These are phyloP conservation scores for Platanthera guangdongensis DNA, from an alignment of 106 monocot species.

Conservation along the genomic window DNA sequence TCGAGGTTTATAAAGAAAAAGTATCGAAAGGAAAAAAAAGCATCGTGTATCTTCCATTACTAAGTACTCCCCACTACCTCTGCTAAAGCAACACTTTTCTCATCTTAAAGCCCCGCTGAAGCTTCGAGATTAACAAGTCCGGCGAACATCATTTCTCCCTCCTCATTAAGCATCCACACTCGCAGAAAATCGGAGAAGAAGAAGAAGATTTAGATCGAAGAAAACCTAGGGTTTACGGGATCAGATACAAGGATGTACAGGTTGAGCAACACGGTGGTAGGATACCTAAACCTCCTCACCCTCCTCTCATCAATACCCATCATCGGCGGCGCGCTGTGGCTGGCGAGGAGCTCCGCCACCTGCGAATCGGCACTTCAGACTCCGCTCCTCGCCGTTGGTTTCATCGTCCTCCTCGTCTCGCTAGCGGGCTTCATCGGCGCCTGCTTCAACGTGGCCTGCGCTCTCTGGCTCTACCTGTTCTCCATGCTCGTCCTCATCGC, in stretches of 20 bases:
- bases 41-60: no score
- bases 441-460: conserved; percentile 69
- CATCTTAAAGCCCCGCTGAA: no score
- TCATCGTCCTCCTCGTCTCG: conserved; percentile 82
- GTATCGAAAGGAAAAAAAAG: no score
- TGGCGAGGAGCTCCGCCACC: conserved; percentile 46
- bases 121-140: no score
- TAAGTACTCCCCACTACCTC: no score
- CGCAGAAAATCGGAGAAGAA: neutral
- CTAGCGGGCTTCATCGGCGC: conserved; percentile 79
- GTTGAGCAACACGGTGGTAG: conserved; percentile 80
- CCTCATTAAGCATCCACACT: neutral
- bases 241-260: conserved; percentile 22
- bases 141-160: no score
- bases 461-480: conserved; percentile 79
- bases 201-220: neutral
- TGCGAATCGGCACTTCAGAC: conserved; percentile 70
- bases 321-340: conserved; percentile 76
- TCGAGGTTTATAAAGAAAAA: no score
- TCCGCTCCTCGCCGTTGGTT: conserved; percentile 78
- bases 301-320: conserved; percentile 77
- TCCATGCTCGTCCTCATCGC: conserved; percentile 68
- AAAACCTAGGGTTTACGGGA: neutral
- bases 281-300: conserved; percentile 81
- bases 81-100: no score